These are phyloP conservation scores for Solanum sejunctum DNA, from an alignment of 257 asterid species.

Conservation along the genomic window DNA sequence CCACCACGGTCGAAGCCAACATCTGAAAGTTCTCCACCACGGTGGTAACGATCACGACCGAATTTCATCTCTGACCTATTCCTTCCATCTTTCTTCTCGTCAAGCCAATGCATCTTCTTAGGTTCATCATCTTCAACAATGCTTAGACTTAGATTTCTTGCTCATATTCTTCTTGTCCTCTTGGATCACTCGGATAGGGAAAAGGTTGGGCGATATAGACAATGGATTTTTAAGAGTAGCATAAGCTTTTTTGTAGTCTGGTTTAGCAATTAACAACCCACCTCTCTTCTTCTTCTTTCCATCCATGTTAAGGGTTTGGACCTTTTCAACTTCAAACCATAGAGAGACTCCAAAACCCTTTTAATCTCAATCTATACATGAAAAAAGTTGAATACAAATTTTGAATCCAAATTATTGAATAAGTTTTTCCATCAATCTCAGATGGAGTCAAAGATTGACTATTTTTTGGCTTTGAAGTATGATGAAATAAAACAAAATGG, in stretches of 20 bases:
- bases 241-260: slow-evolving; percentile 87
- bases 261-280: slow-evolving; percentile 54
- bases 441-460: no score
- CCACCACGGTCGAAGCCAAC: not conserved
- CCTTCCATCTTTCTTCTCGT: slow-evolving; percentile 34
- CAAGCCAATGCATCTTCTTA: slow-evolving; percentile 85
- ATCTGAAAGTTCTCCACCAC: not conserved
- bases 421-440: no score
- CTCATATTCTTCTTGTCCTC: slow-evolving; percentile 40
- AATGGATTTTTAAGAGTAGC: slow-evolving; percentile 65
- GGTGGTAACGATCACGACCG: slow-evolving; percentile 1
- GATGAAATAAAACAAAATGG: no score
- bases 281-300: slow-evolving; percentile 94
- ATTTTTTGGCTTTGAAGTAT: no score
- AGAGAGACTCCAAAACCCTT: slow-evolving; percentile 81
- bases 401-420: no score
- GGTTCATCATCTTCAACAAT: slow-evolving; percentile 69
- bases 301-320: slow-evolving; percentile 79
- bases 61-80: slow-evolving; percentile 8
- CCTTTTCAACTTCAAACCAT: slow-evolving; percentile 90
- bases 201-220: slow-evolving; percentile 57
- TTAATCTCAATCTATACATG: slow-evolving; percentile 59
- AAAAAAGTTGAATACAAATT: no score
- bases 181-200: slow-evolving; percentile 56
- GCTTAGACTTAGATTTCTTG: slow-evolving; percentile 57